Evolutionary conservation across 2,329 filamentous ascomycete genomes (phyloP), one percentile per base, ranked within the genome.

Genomic region (Chalaropsis thielavioides): DNA sequence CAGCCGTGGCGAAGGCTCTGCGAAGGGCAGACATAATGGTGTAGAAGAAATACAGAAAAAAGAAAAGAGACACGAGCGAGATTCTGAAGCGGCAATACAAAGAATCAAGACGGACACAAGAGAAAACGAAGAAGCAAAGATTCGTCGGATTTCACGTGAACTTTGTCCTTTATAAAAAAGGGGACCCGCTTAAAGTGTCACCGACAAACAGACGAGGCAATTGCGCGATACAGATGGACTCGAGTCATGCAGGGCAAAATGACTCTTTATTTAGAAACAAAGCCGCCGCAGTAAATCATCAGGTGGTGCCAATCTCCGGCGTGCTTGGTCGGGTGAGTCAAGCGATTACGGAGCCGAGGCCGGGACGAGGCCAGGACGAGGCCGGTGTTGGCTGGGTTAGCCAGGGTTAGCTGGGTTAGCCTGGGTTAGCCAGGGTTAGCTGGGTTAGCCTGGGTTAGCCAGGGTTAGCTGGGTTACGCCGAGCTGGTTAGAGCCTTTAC

Each of bases 1-100:
- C 75, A 73, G 74, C 69, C 17, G 71, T 75, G 67, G 73, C 73
- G 71, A 76, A 72, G 68, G 74, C 71, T 65, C 74, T 71, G 69
- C 75, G 70, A 40, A 77, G 69, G 41, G 69, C 72, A 68, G 73
- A 74, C 75, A 77, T 76, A 43, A 38, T 70, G 69, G 62, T 44
- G 24, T 7, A 63, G 43, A 60, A 59, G 63, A 49, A 27, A 17
- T 19, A 15, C 7, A 22, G 43, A 43, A 22, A 49, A 31, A 49
- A 38, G 31, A 22, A 54, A 63, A n/a, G n/a, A 58, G 27, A 46
- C n/a, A 19, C 13, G 35, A 7, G 35, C 10, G 35, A 38, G 7
- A 8, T 4, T 8, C 4, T 7, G 35, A 38, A 4, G 35, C 35
- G 35, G 35, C 35, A 38, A 38, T 10, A 38, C 3, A 8, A 38